phyloP scores from a whole-genome alignment of 2,329 filamentous ascomycete genomes.

The Pestalotiopsis sp. region DNA sequence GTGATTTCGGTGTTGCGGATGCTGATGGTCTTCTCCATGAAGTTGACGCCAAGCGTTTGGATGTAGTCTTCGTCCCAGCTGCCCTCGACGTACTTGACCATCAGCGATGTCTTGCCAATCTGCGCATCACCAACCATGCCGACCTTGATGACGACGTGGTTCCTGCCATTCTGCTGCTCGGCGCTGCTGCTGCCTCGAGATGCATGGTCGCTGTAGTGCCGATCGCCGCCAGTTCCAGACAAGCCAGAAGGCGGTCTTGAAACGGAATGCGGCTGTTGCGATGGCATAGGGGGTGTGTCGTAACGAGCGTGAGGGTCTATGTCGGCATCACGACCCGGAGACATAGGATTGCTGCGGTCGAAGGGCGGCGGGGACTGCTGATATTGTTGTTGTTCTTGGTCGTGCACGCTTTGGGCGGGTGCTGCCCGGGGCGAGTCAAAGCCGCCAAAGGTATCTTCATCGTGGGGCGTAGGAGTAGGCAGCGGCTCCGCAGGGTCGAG shows the following conservation, averaged over 20 bases:
- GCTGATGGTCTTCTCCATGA: conserved; percentile 99
- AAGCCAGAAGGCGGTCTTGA: conserved; percentile 60
- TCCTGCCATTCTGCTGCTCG: conserved; percentile 53
- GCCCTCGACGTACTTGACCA: conserved; percentile 99
- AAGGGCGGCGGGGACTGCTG: conserved; percentile 48
- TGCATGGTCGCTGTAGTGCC: conserved; percentile 47
- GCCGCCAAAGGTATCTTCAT: conserved; percentile 51
- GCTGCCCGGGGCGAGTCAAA: conserved; percentile 48
- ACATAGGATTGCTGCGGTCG: conserved; percentile 43
- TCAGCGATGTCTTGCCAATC: conserved; percentile 97
- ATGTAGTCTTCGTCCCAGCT: conserved; percentile 99
- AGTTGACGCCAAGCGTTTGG: conserved; percentile 97
- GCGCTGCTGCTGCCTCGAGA: conserved; percentile 41
- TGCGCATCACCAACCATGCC: conserved; percentile 99
- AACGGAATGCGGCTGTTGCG: conserved; percentile 43
- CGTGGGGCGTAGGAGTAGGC: conserved; percentile 23
- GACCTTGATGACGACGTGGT: conserved; percentile 95
- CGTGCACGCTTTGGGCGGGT: conserved; percentile 13
- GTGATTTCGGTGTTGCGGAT: conserved; percentile 99
- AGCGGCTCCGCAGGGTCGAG: conserved; percentile 22
- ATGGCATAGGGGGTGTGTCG: conserved; percentile 48
- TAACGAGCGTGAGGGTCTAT: conserved; percentile 46
- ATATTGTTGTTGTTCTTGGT: conserved; percentile 18
- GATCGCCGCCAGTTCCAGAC: conserved; percentile 43
- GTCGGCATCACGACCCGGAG: conserved; percentile 28